Percentiles rank a stretch among this genome's conserved stretches.
These are phyloP conservation scores for Pichia sp. DNA, from an alignment of 1,139 yeast species.

Conservation along the genomic window DNA sequence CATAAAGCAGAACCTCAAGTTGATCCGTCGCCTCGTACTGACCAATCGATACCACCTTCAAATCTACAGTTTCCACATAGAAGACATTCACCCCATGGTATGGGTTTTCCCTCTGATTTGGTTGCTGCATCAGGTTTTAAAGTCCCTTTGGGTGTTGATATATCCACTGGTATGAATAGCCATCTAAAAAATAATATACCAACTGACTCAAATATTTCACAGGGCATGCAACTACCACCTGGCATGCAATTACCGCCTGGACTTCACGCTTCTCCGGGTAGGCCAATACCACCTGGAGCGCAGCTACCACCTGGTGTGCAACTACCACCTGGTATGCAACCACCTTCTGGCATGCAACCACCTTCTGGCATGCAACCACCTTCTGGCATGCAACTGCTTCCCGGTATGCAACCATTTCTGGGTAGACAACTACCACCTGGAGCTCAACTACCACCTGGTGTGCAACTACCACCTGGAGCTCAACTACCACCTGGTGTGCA, in stretches of 20 bases:
- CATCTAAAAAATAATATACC: not conserved
- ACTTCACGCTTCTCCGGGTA: not conserved
- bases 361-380: constrained; percentile 1
- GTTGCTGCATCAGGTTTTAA: not conserved
- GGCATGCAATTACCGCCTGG: not conserved
- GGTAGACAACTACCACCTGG: not conserved
- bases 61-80: not conserved
- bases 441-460: not conserved
- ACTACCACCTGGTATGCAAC: not conserved
- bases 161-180: not conserved
- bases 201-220: not conserved
- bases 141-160: not conserved
- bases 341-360: not conserved
- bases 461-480: not conserved
- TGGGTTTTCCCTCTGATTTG: too few species aligned
- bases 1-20: not conserved
- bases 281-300: not conserved
- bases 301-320: not conserved
- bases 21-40: not conserved
- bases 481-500: not conserved
- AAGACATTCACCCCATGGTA: not conserved
- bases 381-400: constrained; percentile 1
- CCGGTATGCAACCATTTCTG: not conserved
- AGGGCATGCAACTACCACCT: not conserved
- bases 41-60: not conserved